Evolutionary conservation across 805 yeast genomes (phyloP).

Genomic region (Wickerhamomyces canadensis): DNA sequence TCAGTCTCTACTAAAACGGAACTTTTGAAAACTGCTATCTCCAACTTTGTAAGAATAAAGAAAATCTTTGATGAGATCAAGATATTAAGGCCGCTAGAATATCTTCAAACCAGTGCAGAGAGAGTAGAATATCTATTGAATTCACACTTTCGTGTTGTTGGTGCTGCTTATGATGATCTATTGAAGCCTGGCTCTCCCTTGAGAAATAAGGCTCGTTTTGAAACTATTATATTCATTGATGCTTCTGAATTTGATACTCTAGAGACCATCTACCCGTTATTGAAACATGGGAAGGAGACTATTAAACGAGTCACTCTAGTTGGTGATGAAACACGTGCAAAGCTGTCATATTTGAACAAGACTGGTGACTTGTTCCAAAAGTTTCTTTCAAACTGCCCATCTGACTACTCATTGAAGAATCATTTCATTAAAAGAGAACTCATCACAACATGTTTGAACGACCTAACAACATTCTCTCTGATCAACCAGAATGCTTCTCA

Average conservation of each 20-base stretch:
- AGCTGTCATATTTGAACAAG: slow-evolving; percentile 23
- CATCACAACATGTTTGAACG: background rate
- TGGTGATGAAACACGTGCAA: slow-evolving; percentile 29
- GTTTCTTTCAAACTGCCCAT: slow-evolving; percentile 17
- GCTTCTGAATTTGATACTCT: slow-evolving; percentile 27
- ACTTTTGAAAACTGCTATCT: background rate
- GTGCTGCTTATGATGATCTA: slow-evolving; percentile 20
- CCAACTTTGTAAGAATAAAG: slow-evolving; percentile 13
- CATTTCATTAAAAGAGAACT: background rate
- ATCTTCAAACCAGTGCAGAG: slow-evolving; percentile 11
- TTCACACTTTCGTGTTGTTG: slow-evolving; percentile 26
- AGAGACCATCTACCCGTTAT: slow-evolving; percentile 27
- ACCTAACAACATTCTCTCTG: too few species aligned
- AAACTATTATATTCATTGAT: slow-evolving; percentile 29
- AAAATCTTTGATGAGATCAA: slow-evolving; percentile 21
- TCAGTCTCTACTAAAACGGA: background rate
- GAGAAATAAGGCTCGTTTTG: slow-evolving; percentile 18
- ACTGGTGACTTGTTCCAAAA: slow-evolving; percentile 24
- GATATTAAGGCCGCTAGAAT: slow-evolving; percentile 24
- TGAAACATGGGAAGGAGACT: slow-evolving; percentile 8
- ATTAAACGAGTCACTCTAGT: slow-evolving; percentile 26
- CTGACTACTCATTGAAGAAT: background rate
- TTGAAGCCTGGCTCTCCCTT: slow-evolving; percentile 9
- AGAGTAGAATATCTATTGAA: slow-evolving; percentile 19
- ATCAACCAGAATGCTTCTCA: too few species aligned